Conservation (phyloP, 1,139 yeast genomes). For the Geotrichum reessii region DNA sequence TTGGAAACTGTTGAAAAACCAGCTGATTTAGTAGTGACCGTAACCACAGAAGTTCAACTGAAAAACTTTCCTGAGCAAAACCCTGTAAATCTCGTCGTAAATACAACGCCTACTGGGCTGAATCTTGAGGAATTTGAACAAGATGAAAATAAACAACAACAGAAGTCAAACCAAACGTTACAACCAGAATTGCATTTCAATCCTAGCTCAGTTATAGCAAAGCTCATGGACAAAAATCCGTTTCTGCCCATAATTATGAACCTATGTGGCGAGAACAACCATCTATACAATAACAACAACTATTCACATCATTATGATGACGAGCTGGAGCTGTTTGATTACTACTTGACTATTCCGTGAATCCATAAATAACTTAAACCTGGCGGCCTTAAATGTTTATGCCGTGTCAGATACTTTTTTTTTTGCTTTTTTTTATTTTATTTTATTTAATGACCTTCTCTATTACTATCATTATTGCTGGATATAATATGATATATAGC, state of each 20-base stretch:
- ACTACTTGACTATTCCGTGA: slow-evolving; percentile 1
- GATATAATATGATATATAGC: background rate
- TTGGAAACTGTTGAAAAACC: background rate
- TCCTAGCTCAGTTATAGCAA: slow-evolving; percentile 1
- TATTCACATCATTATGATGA: slow-evolving; percentile 5
- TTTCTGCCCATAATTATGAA: slow-evolving; percentile 10
- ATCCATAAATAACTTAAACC: background rate
- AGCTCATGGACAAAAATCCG: slow-evolving; percentile 15
- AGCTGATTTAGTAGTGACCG: background rate
- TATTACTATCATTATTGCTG: background rate
- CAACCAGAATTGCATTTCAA: background rate
- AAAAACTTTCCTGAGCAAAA: background rate
- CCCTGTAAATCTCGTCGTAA: background rate
- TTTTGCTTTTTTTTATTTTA: background rate
- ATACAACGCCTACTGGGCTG: background rate
- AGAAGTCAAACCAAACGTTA: background rate
- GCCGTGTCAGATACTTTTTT: background rate
- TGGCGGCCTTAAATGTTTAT: background rate
- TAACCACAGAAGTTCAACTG: background rate
- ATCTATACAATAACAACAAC: background rate
- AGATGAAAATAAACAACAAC: background rate
- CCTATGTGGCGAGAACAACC: background rate
- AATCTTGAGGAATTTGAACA: background rate
- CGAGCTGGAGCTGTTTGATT: slow-evolving; percentile 11
- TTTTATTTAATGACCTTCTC: background rate